Evolutionary conservation across 768 basidiomycete genomes (phyloP).

Genomic region (Guyanaporus albipodus): DNA sequence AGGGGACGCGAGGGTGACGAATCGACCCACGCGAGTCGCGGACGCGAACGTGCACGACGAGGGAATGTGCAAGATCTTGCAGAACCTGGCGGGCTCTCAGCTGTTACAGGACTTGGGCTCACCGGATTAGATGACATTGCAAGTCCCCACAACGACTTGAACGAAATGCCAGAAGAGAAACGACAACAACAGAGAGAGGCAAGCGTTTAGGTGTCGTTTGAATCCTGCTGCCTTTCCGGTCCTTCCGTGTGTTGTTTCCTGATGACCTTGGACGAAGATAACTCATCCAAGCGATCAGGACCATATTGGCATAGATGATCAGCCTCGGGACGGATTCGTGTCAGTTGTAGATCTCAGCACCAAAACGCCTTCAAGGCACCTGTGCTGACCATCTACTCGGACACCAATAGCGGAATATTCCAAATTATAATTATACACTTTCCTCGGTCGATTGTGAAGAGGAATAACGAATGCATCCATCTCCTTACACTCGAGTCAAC

Average conservation of each 20-base stretch:
- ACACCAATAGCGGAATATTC: no score
- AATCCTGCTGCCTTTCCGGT: background rate
- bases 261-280: background rate
- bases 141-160: constrained; percentile 1
- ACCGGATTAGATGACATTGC: constrained; percentile 19
- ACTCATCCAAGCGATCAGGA: no score
- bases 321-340: background rate
- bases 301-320: background rate
- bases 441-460: background rate
- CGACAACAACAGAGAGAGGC: background rate
- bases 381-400: no score
- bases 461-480: background rate
- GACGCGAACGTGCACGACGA: constrained; percentile 8
- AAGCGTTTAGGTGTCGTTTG: background rate
- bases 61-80: constrained; percentile 2
- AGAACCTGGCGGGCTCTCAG: constrained; percentile 19
- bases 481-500: background rate
- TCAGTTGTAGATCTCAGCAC: background rate
- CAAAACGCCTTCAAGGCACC: no score
- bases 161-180: constrained; percentile 17
- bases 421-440: background rate
- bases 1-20: constrained; percentile 5
- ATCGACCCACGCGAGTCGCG: constrained; percentile 3
- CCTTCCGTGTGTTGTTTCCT: background rate
- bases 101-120: constrained; percentile 29